A percentile compares a stretch with the other conserved stretches of the same genome.
These are phyloP conservation scores for Cytospora mali DNA, from an alignment of 2,329 filamentous ascomycete genomes.

Conservation along the genomic window DNA sequence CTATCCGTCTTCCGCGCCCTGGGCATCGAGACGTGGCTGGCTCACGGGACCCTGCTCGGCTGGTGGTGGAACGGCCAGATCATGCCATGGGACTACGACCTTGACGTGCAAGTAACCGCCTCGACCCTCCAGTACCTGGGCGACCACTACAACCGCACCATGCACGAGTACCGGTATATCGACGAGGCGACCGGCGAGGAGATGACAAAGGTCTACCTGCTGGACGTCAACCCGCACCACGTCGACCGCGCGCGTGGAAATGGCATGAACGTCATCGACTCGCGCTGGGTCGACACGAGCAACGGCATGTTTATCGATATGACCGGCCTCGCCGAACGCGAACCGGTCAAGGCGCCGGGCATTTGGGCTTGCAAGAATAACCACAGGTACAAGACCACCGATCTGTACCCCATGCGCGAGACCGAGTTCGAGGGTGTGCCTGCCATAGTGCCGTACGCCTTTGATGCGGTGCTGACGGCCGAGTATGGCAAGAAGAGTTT, in stretches of 20 bases:
- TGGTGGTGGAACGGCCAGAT: constrained; percentile 87
- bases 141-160: constrained; percentile 68
- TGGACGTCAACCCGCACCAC: constrained; percentile 77
- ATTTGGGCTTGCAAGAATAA: constrained; percentile 80
- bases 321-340: constrained; percentile 71
- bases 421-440: constrained; percentile 74
- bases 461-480: constrained; percentile 64
- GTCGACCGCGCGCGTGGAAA: constrained; percentile 63
- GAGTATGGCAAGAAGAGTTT: constrained; percentile 68
- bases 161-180: constrained; percentile 56
- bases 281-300: constrained; percentile 75
- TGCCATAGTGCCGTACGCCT: constrained; percentile 70
- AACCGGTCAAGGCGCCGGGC: constrained; percentile 60
- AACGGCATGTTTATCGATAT: constrained; percentile 86
- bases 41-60: constrained; percentile 79
- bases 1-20: constrained; percentile 65
- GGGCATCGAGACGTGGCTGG: constrained; percentile 80
- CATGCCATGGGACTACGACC: constrained; percentile 83
- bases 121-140: constrained; percentile 68
- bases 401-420: constrained; percentile 75
- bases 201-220: constrained; percentile 59
- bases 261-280: constrained; percentile 80
- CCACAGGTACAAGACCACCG: constrained; percentile 69
- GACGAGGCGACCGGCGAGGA: constrained; percentile 45
- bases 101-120: constrained; percentile 77